These are phyloP conservation scores for Amoebophrya sp. DNA, from an alignment of 169 alveolate species.

Conservation along the genomic window DNA sequence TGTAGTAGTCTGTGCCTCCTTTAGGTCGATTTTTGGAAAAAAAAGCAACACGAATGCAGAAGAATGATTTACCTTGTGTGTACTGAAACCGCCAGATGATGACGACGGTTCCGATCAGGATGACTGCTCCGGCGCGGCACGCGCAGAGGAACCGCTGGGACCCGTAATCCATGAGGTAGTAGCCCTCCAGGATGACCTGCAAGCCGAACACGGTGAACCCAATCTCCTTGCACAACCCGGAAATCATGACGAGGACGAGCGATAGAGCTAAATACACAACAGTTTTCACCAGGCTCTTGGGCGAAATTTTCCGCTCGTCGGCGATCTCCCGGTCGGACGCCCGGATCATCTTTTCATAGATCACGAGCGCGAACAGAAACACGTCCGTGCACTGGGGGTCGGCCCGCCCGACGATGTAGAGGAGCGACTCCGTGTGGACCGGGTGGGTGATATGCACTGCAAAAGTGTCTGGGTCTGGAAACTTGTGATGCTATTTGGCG, in stretches of 20 bases:
- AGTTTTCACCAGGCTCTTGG: neutral
- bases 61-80: neutral
- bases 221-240: constrained; percentile 32
- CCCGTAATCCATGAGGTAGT: too few species aligned
- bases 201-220: constrained; percentile 42
- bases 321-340: neutral
- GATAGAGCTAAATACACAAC: neutral
- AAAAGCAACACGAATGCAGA: too few species aligned
- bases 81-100: neutral
- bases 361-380: neutral
- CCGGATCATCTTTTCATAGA: neutral
- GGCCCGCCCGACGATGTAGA: constrained; percentile 48
- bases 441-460: too few species aligned
- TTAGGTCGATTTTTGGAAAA: too few species aligned
- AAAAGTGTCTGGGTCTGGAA: too few species aligned
- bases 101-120: neutral
- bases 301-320: neutral
- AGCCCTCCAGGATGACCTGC: constrained; percentile 36
- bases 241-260: neutral
- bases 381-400: constrained; percentile 36
- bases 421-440: constrained; percentile 46
- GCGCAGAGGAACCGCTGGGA: neutral
- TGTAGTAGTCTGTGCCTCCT: too few species aligned
- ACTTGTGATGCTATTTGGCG: too few species aligned
- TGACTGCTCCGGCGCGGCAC: neutral